Percentiles rank a stretch among this genome's conserved stretches.
Evolutionary conservation across 2,329 filamentous ascomycete genomes (phyloP).

Genomic region (Aureobasidium zeae): DNA sequence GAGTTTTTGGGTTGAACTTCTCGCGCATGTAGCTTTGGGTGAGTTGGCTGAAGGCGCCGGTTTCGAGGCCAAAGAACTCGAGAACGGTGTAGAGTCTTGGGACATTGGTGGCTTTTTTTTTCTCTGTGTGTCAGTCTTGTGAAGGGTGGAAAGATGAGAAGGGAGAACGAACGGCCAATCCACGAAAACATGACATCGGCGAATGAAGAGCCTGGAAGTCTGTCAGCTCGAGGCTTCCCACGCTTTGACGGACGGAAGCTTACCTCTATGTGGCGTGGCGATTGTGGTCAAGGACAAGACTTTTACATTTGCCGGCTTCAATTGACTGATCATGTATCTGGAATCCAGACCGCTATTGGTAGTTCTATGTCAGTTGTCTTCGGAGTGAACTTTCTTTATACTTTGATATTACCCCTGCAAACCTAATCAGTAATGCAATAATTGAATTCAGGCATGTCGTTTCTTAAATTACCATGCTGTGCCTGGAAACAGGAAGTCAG

Average conservation of each 20-base stretch:
- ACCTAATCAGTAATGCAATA: conserved; percentile 3
- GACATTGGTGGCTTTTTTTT: conserved; percentile 33
- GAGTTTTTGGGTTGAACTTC: conserved; percentile 51
- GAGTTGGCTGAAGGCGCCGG: conserved; percentile 53
- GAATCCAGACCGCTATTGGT: conserved; percentile 49
- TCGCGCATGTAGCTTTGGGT: conserved; percentile 50
- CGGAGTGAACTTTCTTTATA: background rate
- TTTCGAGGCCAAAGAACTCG: conserved; percentile 46
- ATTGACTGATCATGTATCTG: conserved; percentile 53
- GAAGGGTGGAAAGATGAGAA: background rate
- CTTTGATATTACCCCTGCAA: conserved; percentile 29
- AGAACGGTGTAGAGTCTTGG: conserved; percentile 48
- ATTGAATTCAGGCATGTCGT: background rate
- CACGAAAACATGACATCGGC: conserved; percentile 52
- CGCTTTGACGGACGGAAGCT: conserved; percentile 7
- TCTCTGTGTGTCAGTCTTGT: too few species aligned
- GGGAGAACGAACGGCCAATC: conserved; percentile 40
- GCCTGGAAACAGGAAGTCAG: conserved; percentile 30
- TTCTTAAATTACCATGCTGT: conserved; percentile 42
- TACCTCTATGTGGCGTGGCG: conserved; percentile 51
- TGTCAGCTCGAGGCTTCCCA: too few species aligned
- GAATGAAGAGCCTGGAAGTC: conserved; percentile 52
- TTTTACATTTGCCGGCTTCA: conserved; percentile 57
- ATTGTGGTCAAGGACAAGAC: conserved; percentile 61
- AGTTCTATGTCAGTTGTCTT: conserved; percentile 1